Conservation (phyloP, 192 early-diverging fungal species). For the Podila clonocystis region DNA sequence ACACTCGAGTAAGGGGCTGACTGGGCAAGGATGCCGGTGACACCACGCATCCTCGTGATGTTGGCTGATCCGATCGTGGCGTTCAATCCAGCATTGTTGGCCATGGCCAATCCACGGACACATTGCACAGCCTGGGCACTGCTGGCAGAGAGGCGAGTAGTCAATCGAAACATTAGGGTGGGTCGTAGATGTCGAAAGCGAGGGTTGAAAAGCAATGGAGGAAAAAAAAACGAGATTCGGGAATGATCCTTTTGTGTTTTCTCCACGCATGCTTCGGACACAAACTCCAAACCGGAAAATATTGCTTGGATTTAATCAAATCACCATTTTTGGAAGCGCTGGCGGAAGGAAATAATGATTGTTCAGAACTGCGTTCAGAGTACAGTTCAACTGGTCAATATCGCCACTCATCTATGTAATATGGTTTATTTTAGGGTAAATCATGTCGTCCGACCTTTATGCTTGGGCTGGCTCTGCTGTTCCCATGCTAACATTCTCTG, state of each 20-base stretch:
- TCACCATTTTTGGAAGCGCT: background rate
- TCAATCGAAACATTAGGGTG: conserved; percentile 31
- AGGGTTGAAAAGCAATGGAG: background rate
- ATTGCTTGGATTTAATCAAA: background rate
- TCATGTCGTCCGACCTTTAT: too few species aligned
- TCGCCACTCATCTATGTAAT: too few species aligned
- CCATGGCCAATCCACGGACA: conserved; percentile 24
- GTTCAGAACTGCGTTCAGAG: too few species aligned
- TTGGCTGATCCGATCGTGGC: conserved; percentile 19
- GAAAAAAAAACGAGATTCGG: background rate
- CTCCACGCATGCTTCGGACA: background rate
- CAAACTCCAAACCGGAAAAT: background rate
- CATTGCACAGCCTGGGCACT: conserved; percentile 33
- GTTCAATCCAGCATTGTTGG: conserved; percentile 20
- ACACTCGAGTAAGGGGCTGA: conserved; percentile 43
- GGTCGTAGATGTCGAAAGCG: background rate
- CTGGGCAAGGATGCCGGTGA: conserved; percentile 29
- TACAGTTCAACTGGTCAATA: too few species aligned
- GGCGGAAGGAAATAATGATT: background rate
- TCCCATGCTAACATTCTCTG: too few species aligned
- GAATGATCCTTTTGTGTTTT: background rate
- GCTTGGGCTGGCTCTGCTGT: too few species aligned
- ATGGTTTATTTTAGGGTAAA: too few species aligned
- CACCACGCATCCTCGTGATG: conserved; percentile 23
- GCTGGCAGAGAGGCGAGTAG: conserved; percentile 22